A percentile compares a stretch with the other conserved stretches of the same genome.
phyloP scores from a whole-genome alignment of 495 filamentous ascomycete genomes.

The Aspergillus conjunctus region DNA sequence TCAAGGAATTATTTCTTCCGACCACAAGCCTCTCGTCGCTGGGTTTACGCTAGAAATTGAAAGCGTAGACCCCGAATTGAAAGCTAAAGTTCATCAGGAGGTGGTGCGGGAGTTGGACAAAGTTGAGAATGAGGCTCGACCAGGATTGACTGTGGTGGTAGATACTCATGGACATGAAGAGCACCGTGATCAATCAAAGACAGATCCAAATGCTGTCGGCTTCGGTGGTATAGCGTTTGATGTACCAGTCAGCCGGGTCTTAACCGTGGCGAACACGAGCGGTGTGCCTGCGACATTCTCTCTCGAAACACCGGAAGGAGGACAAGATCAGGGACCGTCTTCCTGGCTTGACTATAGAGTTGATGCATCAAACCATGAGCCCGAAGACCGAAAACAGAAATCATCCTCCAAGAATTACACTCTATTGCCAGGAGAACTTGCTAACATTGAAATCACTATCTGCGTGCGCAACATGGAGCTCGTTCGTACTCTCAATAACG shows the following conservation, averaged over 20 bases:
- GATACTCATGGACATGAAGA: constrained; percentile 55
- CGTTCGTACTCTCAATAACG: constrained; percentile 73
- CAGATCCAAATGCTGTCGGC: constrained; percentile 62
- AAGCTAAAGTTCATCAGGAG: constrained; percentile 79
- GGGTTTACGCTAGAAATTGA: constrained; percentile 82
- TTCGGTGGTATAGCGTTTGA: constrained; percentile 75
- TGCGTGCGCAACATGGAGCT: constrained; percentile 62
- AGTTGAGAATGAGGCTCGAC: constrained; percentile 88
- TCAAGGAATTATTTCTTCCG: constrained; percentile 85
- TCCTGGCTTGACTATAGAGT: constrained; percentile 72
- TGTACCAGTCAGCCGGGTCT: constrained; percentile 58
- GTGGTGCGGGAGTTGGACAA: constrained; percentile 87
- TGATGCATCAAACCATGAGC: constrained; percentile 45
- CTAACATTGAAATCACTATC: constrained; percentile 65
- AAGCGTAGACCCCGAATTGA: constrained; percentile 78
- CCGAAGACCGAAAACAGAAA: constrained; percentile 35
- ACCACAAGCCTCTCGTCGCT: constrained; percentile 89
- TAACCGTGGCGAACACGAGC: constrained; percentile 93
- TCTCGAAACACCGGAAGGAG: constrained; percentile 66
- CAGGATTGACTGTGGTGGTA: constrained; percentile 79
- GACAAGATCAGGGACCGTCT: constrained; percentile 46
- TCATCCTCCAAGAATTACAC: constrained; percentile 50
- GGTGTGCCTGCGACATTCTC: constrained; percentile 71
- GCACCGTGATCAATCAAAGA: constrained; percentile 28
- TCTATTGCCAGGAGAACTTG: constrained; percentile 80